Evolutionary conservation across 2,329 filamentous ascomycete species (phyloP).

Genomic region (Pyricularia pennisetigena): DNA sequence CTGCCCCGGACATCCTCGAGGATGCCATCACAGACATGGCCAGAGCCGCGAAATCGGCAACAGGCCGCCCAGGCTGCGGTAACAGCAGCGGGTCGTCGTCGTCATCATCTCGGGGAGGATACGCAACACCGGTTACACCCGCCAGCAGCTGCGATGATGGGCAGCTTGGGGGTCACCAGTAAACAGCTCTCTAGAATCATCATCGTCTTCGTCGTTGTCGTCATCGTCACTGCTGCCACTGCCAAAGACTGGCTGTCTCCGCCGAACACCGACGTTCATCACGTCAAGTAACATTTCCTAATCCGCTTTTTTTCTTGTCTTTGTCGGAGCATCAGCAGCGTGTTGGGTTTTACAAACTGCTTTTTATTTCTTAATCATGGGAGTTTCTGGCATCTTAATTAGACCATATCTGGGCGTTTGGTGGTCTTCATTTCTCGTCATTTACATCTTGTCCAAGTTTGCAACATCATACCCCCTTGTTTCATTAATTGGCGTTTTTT

Average conservation of each 20-base stretch:
- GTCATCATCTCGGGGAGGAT: slow-evolving; percentile 1
- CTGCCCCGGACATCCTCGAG: slow-evolving; percentile 42
- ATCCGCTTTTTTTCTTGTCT: neutral
- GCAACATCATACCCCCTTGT: neutral
- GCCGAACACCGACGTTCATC: neutral
- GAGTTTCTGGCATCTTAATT: neutral
- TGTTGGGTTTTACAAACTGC: neutral
- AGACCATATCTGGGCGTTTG: neutral
- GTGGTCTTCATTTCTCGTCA: neutral
- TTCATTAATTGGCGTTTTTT: neutral
- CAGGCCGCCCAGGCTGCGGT: slow-evolving; percentile 6
- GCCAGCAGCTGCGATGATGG: neutral
- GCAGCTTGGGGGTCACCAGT: neutral
- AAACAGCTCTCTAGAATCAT: neutral
- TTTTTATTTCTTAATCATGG: neutral
- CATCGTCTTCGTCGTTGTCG: neutral
- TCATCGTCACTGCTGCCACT: neutral
- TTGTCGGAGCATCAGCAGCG: neutral
- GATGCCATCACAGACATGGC: slow-evolving; percentile 56
- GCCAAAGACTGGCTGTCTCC: neutral
- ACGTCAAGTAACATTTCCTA: neutral
- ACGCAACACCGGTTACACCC: neutral
- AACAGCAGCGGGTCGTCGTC: slow-evolving; percentile 3
- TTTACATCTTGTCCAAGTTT: neutral
- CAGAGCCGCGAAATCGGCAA: slow-evolving; percentile 31